Conservation (phyloP, 1,139 yeast genomes). For the Pichia sp. region DNA sequence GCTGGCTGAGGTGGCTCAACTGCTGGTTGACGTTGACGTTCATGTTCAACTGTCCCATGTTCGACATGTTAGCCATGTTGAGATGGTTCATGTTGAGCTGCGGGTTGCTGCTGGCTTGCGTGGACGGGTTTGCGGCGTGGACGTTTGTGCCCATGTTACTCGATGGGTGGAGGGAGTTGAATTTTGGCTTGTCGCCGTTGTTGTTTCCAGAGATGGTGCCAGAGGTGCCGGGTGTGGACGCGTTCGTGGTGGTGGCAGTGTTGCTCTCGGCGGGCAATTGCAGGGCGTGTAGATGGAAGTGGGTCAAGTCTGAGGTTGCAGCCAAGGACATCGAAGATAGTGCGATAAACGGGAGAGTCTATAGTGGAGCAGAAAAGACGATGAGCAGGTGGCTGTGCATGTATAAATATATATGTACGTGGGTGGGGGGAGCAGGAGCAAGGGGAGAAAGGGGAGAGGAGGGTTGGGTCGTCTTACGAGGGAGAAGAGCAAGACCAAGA, state of each 20-base stretch:
- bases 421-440: neutral
- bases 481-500: neutral
- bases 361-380: neutral
- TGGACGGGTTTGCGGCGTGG: neutral
- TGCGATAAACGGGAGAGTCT: neutral
- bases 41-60: slow-evolving; percentile 1
- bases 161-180: neutral
- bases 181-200: neutral
- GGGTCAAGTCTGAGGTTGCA: slow-evolving; percentile 6
- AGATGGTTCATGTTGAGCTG: slow-evolving; percentile 1
- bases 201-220: neutral
- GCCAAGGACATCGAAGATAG: neutral
- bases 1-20: slow-evolving; percentile 3
- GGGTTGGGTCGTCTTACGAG: neutral
- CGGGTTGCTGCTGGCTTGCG: neutral
- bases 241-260: neutral
- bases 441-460: neutral
- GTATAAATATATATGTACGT: neutral
- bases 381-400: neutral
- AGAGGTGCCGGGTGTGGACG: neutral
- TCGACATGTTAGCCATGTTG: neutral
- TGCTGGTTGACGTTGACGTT: slow-evolving; percentile 2
- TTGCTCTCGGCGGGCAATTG: neutral
- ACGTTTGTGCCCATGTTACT: neutral
- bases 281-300: slow-evolving; percentile 1